Evolutionary conservation across 352 stramenopile species (phyloP).

Genomic region (Chrysophaeum taylorii): DNA sequence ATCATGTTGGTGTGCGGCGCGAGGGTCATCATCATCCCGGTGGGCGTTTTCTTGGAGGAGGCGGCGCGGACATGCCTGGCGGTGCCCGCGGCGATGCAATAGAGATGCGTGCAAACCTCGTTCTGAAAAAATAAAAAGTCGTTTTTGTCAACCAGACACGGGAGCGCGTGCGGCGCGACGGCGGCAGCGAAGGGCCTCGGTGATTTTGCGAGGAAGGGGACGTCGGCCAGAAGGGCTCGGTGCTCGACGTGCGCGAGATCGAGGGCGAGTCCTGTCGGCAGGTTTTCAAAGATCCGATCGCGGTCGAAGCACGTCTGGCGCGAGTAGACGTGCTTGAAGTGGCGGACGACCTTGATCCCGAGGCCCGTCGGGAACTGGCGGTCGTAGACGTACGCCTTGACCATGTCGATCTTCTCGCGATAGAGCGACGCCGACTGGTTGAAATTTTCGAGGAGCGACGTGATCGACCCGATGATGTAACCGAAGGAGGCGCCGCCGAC

Average conservation of each 20-base stretch:
- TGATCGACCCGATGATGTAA: conserved; percentile 48
- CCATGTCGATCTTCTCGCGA: neutral
- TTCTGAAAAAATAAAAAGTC: neutral
- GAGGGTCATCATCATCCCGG: neutral
- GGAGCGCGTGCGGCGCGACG: neutral
- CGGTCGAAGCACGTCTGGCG: neutral
- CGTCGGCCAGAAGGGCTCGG: neutral
- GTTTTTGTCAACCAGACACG: neutral
- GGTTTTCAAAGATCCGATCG: neutral
- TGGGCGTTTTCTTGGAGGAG: neutral
- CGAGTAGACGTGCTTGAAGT: neutral
- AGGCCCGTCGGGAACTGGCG: neutral
- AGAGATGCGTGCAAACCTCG: neutral
- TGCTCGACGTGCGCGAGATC: neutral
- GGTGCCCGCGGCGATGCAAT: neutral
- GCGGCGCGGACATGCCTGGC: neutral
- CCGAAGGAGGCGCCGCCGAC: conserved; percentile 47
- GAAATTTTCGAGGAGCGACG: conserved; percentile 33
- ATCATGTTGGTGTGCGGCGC: neutral
- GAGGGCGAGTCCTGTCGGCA: neutral
- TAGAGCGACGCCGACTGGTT: conserved; percentile 36
- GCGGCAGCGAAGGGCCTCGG: neutral
- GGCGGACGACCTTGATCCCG: neutral
- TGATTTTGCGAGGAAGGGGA: neutral
- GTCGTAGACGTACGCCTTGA: conserved; percentile 2